Base-by-base conservation (phyloP, 306 rosid genomes). In the Rosa persica region DNA sequence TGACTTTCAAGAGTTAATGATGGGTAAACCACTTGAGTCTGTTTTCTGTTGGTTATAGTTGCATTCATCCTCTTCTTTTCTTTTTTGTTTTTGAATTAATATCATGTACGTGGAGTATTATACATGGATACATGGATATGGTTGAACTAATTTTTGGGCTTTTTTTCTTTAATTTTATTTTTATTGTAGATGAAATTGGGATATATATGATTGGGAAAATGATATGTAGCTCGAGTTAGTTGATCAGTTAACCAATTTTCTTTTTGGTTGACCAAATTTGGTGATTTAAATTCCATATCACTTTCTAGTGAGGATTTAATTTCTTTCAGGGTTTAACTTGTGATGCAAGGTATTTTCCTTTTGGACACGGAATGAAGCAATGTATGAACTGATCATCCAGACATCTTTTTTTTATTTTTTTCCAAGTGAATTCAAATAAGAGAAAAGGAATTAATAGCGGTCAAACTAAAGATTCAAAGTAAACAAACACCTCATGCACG, bases 1-100 rank as follows among this genome's bases (percentile, higher is more conserved):
- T 85, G 81, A 82, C 82, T 82, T 86, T 81, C 58, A 79, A 77
- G 86, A 86, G 75, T 78, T 77, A 60, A 76, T 82, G 88, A 86
- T 87, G 89, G 95, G 89, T 85, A 84, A 92, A 80, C 95, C 76
- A 77, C 60, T 75, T 6, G 58, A 38, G 44, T 61, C 78, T 17
- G 78, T 75, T 75, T 75, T 60, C 78, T 44, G 78, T 61, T 75
- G 55, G 51, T 27, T 19, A 42, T 67, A 75, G 34, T 42, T 83
- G 78, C 46, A 23, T 78, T 76, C 74, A 67, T 25, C 40, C 58
- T 80, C 70, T 30, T 42, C 73, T 87, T 78, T 47, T 23, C 67
- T 43, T 10, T 55, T 70, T 20, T 13, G 12, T 62, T 23, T 12
- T 62, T 0, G 8, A 6, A n/a, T 8, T n/a, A 0, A 20, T 23